Evolutionary conservation across 2,329 filamentous ascomycete genomes (phyloP).

Genomic region (Hymenoscyphus occultus): DNA sequence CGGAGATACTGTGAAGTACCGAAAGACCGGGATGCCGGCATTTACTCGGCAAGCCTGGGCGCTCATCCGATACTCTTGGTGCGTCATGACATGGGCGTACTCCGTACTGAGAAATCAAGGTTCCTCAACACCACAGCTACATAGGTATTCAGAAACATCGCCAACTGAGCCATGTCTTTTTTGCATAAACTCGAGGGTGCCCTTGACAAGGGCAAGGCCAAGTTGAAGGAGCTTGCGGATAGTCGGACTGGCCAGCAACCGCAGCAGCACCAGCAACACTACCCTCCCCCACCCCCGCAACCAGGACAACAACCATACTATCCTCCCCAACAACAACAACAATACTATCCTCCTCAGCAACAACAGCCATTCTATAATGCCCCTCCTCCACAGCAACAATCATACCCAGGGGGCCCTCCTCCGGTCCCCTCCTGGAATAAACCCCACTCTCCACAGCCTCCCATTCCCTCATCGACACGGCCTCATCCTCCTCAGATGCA

Average conservation of each 20-base stretch:
- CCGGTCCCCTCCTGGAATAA: constrained; percentile 1
- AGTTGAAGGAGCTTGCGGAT: constrained; percentile 12
- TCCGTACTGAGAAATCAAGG: background rate
- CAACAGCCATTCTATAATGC: background rate
- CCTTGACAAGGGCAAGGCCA: constrained; percentile 14
- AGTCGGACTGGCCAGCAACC: background rate
- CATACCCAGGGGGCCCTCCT: background rate
- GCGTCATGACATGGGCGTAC: background rate
- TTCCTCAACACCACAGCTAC: background rate
- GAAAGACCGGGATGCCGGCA: too few relatives aligned
- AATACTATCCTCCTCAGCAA: constrained; percentile 8
- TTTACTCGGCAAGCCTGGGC: too few relatives aligned
- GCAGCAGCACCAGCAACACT: constrained; percentile 7
- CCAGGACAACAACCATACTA: constrained; percentile 5
- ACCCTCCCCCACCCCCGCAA: background rate
- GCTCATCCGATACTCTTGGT: background rate
- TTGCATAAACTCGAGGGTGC: constrained; percentile 10
- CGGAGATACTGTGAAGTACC: too few relatives aligned
- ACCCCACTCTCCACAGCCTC: constrained; percentile 2
- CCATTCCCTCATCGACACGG: constrained; percentile 6
- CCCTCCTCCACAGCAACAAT: constrained; percentile 7
- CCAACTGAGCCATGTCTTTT: constrained; percentile 9
- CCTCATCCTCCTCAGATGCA: background rate
- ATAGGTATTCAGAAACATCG: background rate
- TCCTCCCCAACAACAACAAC: constrained; percentile 1